Percentiles rank a stretch among this genome's conserved stretches.
These are phyloP conservation scores for Glomus cerebriforme DNA, from an alignment of 192 early-diverging fungal species.

Conservation along the genomic window DNA sequence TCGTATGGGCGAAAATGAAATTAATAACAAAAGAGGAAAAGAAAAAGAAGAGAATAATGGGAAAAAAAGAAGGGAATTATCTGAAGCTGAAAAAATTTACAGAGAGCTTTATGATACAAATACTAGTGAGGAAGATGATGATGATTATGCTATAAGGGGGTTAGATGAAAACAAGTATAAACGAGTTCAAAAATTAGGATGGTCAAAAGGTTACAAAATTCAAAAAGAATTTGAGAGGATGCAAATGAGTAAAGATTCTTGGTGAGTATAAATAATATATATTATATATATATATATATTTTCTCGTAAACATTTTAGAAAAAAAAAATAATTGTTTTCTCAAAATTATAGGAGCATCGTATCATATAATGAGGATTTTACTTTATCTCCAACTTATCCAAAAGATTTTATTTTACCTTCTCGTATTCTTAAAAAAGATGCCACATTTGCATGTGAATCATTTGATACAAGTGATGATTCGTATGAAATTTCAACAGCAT, in stretches of 20 bases:
- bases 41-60: not conserved
- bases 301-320: not conserved
- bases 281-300: too few species aligned
- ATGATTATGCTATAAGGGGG: conserved; percentile 8
- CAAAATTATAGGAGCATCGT: conserved; percentile 35
- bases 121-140: conserved; percentile 23
- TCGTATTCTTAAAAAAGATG: conserved; percentile 26
- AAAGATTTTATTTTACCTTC: conserved; percentile 42
- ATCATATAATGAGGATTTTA: conserved; percentile 38
- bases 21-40: not conserved
- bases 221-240: conserved; percentile 40
- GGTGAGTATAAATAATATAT: conserved; percentile 17
- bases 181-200: conserved; percentile 31
- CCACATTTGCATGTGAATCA: not conserved
- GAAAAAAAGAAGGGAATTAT: not conserved
- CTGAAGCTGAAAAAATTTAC: conserved; percentile 9
- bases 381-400: conserved; percentile 46
- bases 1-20: conserved; percentile 18
- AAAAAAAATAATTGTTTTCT: not conserved
- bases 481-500: not conserved
- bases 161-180: conserved; percentile 17
- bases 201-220: conserved; percentile 43
- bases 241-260: conserved; percentile 33
- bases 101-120: conserved; percentile 10
- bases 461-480: not conserved